Base-by-base conservation (phyloP, 148 eudicot genomes). In the Beta vulgaris region DNA sequence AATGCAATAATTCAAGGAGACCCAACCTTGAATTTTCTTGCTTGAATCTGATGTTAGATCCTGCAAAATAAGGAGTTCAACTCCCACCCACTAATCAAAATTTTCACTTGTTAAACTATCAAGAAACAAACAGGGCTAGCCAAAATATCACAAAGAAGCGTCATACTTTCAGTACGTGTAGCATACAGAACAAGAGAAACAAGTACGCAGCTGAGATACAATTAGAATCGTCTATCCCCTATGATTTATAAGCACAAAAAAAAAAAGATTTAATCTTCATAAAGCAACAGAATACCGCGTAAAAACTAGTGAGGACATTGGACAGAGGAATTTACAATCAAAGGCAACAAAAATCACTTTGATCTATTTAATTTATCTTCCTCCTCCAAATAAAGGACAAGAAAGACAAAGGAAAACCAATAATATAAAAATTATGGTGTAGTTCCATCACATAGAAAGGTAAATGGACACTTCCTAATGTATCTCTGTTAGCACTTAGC, bases 401-500 rank as follows among this genome's bases (percentile, higher is more conserved):
- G 71, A 63, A 59, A 49, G 55, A 62, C 71, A 78, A 72, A 75
- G 78, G 26, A 73, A 76, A 79, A 81, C 75, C 72, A 81, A 79
- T 74, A 62, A 73, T 81, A 84, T 77, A 71, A 75, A 61, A 72
- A 75, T 76, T 70, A 74, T 71, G 72, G 72, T 84, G 69, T 77
- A 81, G 66, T 76, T 78, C 74, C 79, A 81, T 76, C 79, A 76
- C 81, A 81, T 59, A 81, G 77, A 69, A 51, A 79, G 59, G 66
- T 54, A 84, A 78, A 72, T 76, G 76, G 77, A 82, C 80, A 73
- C 84, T 80, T 74, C 64, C 80, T 75, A 74, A 79, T 68, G 83
- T 78, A 77, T 80, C 73, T 73, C 84, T 59, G 83, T 81, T 73
- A 81, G 83, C 80, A 81, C 80, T 85, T 79, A 81, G 84, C 77